These are phyloP conservation scores for Trichoderma brevicompactum DNA, from an alignment of 2,329 filamentous ascomycete species.

Conservation along the genomic window DNA sequence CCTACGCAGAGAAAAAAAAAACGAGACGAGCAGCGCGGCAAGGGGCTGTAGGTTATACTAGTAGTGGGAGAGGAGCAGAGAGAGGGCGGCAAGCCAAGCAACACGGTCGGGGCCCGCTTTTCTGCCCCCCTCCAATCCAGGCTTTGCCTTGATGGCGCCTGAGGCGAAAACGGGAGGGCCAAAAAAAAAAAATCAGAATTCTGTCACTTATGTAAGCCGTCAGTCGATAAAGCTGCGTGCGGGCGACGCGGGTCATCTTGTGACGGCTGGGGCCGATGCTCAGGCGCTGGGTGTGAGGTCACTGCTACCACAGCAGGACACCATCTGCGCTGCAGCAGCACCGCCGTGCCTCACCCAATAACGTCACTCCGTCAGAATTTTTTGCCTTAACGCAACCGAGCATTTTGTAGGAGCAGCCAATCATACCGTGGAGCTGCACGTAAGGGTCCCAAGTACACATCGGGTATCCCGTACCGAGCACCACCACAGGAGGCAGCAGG, in stretches of 20 bases:
- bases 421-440: neutral
- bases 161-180: slow-evolving; percentile 10
- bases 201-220: slow-evolving; percentile 20
- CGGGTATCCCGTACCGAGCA: slow-evolving; percentile 11
- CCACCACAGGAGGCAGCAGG: neutral
- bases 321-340: neutral
- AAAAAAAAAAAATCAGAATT: neutral
- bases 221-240: neutral
- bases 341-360: slow-evolving; percentile 1
- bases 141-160: slow-evolving; percentile 11
- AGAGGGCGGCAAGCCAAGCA: slow-evolving; percentile 8
- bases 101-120: slow-evolving; percentile 14
- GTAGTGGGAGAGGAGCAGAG: too few relatives aligned
- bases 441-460: slow-evolving; percentile 8
- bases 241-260: slow-evolving; percentile 11
- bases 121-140: slow-evolving; percentile 18
- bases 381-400: neutral
- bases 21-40: slow-evolving; percentile 26
- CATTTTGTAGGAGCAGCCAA: neutral
- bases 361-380: slow-evolving; percentile 11
- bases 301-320: slow-evolving; percentile 18
- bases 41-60: slow-evolving; percentile 1
- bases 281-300: neutral
- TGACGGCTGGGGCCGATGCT: neutral
- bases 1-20: slow-evolving; percentile 24